Evolutionary conservation across 1,139 yeast species (phyloP).

Genomic region (Scheffersomyces titani): DNA sequence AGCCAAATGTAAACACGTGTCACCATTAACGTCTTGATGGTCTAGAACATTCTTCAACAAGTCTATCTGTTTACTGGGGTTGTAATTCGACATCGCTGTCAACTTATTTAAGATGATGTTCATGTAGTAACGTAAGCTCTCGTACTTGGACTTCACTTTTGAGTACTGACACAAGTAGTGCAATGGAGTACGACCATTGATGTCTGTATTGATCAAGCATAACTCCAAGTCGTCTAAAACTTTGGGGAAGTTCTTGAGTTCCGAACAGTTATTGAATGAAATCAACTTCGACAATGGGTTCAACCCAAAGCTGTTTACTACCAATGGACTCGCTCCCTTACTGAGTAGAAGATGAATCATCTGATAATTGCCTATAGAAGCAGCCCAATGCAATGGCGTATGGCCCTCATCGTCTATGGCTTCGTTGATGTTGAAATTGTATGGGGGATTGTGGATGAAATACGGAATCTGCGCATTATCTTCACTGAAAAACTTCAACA

Average conservation of each 20-base stretch:
- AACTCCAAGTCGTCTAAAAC: constrained; percentile 70
- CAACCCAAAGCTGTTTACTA: constrained; percentile 74
- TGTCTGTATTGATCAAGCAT: constrained; percentile 72
- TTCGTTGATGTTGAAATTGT: constrained; percentile 78
- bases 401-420: constrained; percentile 96
- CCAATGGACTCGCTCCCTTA: constrained; percentile 76
- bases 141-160: constrained; percentile 50
- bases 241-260: constrained; percentile 70
- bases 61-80: constrained; percentile 34
- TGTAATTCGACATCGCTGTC: constrained; percentile 30
- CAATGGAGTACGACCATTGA: constrained; percentile 69
- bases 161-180: constrained; percentile 70
- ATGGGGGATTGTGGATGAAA: constrained; percentile 72
- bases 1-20: constrained; percentile 69
- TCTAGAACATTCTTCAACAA: constrained; percentile 62
- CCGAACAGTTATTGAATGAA: constrained; percentile 85
- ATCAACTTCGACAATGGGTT: constrained; percentile 83
- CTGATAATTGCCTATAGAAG: constrained; percentile 81
- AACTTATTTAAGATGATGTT: constrained; percentile 40
- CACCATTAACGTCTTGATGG: constrained; percentile 70
- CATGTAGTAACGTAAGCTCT: constrained; percentile 43
- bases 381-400: constrained; percentile 96
- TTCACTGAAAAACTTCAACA: constrained; percentile 65
- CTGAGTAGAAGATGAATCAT: constrained; percentile 69
- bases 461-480: constrained; percentile 76